Conservation (phyloP, 441 rosid species). For the Raphanus hybrid region DNA sequence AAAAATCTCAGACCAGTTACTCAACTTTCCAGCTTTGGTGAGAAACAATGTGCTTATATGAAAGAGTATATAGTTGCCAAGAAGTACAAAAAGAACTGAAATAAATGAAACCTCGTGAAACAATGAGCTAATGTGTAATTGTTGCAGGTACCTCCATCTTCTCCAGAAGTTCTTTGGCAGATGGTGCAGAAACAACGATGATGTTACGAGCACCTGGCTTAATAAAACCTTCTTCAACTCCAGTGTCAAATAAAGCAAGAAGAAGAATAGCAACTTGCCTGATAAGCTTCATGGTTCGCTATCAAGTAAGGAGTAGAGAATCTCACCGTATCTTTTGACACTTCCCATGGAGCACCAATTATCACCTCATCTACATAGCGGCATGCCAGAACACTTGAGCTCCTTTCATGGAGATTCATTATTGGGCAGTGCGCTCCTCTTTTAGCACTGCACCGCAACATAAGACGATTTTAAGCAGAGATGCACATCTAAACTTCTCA, state of each 20-base stretch:
- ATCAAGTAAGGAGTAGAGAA: slow-evolving; percentile 17
- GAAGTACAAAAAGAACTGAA: not conserved
- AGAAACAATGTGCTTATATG: slow-evolving; percentile 72
- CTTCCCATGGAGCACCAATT: slow-evolving; percentile 98
- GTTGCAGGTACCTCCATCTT: slow-evolving; percentile 81
- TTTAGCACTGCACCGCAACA: slow-evolving; percentile 61
- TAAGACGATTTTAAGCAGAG: slow-evolving; percentile 5
- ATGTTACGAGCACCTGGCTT: no score
- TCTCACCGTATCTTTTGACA: slow-evolving; percentile 86
- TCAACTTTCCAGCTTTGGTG: slow-evolving; percentile 56
- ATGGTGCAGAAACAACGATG: no score
- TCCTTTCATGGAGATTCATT: slow-evolving; percentile 94
- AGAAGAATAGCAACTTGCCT: no score
- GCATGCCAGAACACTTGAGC: slow-evolving; percentile 88
- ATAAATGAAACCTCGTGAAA: not conserved
- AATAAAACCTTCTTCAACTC: no score
- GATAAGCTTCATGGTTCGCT: no score
- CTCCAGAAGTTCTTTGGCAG: slow-evolving; percentile 66
- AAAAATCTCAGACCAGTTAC: slow-evolving; percentile 45
- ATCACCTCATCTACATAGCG: slow-evolving; percentile 98
- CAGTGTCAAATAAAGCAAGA: no score
- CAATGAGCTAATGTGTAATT: not conserved
- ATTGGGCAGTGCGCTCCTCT: slow-evolving; percentile 80
- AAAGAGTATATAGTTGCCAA: slow-evolving; percentile 73
- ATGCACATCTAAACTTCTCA: slow-evolving; percentile 9